These are phyloP conservation scores for Athelia psychrophila DNA, from an alignment of 1,284 basidiomycete species.

Conservation along the genomic window DNA sequence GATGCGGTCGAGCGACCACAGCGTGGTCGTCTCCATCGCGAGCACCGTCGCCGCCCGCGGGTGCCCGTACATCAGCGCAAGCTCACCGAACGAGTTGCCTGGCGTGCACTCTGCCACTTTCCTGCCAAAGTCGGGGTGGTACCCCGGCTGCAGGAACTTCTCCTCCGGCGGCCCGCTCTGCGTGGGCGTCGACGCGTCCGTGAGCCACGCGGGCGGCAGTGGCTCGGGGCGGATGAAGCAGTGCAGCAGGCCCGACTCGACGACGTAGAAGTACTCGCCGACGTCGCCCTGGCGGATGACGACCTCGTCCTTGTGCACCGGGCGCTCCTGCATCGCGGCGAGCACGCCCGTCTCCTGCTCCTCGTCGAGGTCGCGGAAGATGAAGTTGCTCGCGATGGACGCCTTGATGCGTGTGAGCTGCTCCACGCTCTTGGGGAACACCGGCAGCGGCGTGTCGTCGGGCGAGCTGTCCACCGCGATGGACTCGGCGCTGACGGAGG, in stretches of 20 bases:
- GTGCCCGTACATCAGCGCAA: slow-evolving; percentile 98
- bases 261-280: slow-evolving; percentile 97
- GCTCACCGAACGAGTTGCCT: slow-evolving; percentile 91
- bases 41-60: slow-evolving; percentile 94
- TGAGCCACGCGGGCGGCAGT: slow-evolving; percentile 54
- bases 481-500: slow-evolving; percentile 97
- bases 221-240: slow-evolving; percentile 81
- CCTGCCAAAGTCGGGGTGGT: slow-evolving; percentile 72
- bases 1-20: slow-evolving; percentile 96
- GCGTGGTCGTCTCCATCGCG: slow-evolving; percentile 78
- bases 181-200: slow-evolving; percentile 33
- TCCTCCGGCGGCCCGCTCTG: slow-evolving; percentile 36
- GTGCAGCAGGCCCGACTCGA: slow-evolving; percentile 87
- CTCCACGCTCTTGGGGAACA: slow-evolving; percentile 81
- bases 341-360: slow-evolving; percentile 94
- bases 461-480: slow-evolving; percentile 77
- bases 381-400: slow-evolving; percentile 87
- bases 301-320: slow-evolving; percentile 69
- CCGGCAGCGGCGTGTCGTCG: slow-evolving; percentile 63
- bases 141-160: slow-evolving; percentile 60
- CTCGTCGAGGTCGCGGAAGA: slow-evolving; percentile 95
- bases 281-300: slow-evolving; percentile 97
- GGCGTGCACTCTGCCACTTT: slow-evolving; percentile 86
- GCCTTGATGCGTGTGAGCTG: slow-evolving; percentile 87
- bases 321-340: slow-evolving; percentile 93